A percentile compares a stretch with the other conserved stretches of the same genome.
phyloP scores from a whole-genome alignment of 163 green algal genomes.

The Chlamydomonas reinhardtii region DNA sequence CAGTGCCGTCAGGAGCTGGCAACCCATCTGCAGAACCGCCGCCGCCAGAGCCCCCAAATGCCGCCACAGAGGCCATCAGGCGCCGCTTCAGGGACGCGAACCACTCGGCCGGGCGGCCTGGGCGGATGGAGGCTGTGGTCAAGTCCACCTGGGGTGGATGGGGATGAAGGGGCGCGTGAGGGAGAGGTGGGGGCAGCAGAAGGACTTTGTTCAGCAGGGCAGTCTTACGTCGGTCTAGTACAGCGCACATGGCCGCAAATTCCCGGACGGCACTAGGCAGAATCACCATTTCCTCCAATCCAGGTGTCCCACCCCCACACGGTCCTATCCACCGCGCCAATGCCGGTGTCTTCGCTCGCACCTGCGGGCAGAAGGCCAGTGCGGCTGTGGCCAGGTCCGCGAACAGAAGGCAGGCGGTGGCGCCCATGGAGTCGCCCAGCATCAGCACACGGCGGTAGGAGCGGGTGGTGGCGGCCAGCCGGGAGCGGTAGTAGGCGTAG shows the following conservation, averaged over 20 bases:
- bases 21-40: too few species aligned
- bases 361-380: conserved; percentile 92
- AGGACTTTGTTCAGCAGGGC: too few species aligned
- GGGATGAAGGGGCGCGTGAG: not conserved
- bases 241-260: too few species aligned
- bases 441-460: conserved; percentile 84
- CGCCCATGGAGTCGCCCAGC: conserved; percentile 94
- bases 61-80: conserved; percentile 52
- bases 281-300: too few species aligned
- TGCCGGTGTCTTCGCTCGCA: conserved; percentile 54
- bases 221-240: too few species aligned
- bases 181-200: too few species aligned
- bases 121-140: conserved; percentile 76
- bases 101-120: conserved; percentile 54
- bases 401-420: conserved; percentile 87
- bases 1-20: too few species aligned
- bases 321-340: too few species aligned
- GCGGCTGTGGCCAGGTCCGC: conserved; percentile 79
- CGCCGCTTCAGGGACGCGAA: conserved; percentile 53
- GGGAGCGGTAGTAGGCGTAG: conserved; percentile 36
- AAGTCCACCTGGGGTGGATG: conserved; percentile 82
- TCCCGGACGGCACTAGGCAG: too few species aligned
- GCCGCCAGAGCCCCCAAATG: conserved; percentile 41
- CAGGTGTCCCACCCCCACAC: too few species aligned
- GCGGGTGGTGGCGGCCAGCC: conserved; percentile 46